These are phyloP conservation scores for Neurospora sp. DNA, from an alignment of 495 filamentous ascomycete species.

Conservation along the genomic window DNA sequence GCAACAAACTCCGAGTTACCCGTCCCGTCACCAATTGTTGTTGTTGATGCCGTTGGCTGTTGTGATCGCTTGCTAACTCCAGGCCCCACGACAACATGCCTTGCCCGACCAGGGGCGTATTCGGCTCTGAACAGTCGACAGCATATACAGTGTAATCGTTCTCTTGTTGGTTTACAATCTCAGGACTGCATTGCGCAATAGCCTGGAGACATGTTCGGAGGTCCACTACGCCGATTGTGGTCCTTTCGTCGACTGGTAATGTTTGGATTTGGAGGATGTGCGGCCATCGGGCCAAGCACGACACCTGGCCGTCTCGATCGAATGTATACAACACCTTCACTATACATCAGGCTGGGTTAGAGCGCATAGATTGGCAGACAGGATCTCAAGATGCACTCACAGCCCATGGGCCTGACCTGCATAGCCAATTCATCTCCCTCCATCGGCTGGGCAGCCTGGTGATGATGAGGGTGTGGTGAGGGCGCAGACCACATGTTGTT, in stretches of 20 bases:
- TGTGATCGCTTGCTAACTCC: constrained; percentile 37
- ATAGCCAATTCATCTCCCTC: constrained; percentile 34
- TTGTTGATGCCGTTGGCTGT: constrained; percentile 41
- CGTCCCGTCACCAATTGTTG: constrained; percentile 79
- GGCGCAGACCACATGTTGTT: constrained; percentile 16
- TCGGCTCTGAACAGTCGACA: constrained; percentile 91
- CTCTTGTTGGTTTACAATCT: constrained; percentile 71
- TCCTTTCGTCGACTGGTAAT: constrained; percentile 61
- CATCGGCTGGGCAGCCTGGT: constrained; percentile 30
- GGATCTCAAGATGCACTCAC: constrained; percentile 24
- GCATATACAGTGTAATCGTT: constrained; percentile 95
- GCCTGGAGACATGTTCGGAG: constrained; percentile 85
- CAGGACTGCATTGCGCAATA: constrained; percentile 66
- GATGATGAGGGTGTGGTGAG: constrained; percentile 10
- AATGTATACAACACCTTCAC: constrained; percentile 98
- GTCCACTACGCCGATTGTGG: constrained; percentile 75
- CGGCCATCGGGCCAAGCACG: constrained; percentile 85
- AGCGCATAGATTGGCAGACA: neutral
- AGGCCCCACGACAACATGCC: constrained; percentile 89
- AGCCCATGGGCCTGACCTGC: constrained; percentile 40
- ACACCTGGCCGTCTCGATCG: constrained; percentile 77
- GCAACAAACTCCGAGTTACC: constrained; percentile 73
- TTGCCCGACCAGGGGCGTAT: constrained; percentile 86
- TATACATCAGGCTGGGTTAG: constrained; percentile 26
- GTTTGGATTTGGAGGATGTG: constrained; percentile 71